These are phyloP conservation scores for Saccharomycopsis sp. DNA, from an alignment of 805 yeast species.

Conservation along the genomic window DNA sequence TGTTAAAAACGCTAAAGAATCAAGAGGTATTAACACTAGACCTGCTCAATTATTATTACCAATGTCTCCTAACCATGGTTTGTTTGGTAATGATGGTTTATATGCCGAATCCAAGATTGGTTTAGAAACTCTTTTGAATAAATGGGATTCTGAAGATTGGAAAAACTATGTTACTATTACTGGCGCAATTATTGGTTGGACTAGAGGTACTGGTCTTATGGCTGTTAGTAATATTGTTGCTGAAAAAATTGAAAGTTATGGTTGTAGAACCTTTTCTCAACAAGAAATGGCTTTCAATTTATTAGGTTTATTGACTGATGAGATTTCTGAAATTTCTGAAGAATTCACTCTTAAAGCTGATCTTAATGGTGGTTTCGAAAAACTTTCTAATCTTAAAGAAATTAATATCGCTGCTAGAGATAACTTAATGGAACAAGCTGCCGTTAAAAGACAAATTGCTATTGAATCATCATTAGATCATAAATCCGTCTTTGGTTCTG, in stretches of 20 bases:
- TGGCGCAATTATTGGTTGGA: constrained; percentile 99
- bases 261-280: constrained; percentile 97
- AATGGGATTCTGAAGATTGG: constrained; percentile 99
- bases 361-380: constrained; percentile 97
- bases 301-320: constrained; percentile 85
- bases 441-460: constrained; percentile 90
- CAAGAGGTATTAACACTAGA: constrained; percentile 76
- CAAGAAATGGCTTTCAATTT: constrained; percentile 99
- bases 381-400: constrained; percentile 82
- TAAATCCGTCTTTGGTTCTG: constrained; percentile 24
- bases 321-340: constrained; percentile 79
- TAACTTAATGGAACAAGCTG: constrained; percentile 62
- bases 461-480: constrained; percentile 87
- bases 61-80: constrained; percentile 97
- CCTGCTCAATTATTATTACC: constrained; percentile 98
- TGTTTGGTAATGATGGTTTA: constrained; percentile 96
- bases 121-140: constrained; percentile 91
- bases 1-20: constrained; percentile 73
- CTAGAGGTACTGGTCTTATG: constrained; percentile 99
- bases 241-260: constrained; percentile 90
- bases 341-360: constrained; percentile 95
- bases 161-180: constrained; percentile 85
- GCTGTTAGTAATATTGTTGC: constrained; percentile 94
- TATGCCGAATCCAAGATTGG: constrained; percentile 96
- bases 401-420: constrained; percentile 71